A percentile compares a stretch with the other conserved stretches of the same genome.
phyloP scores from a whole-genome alignment of 352 stramenopile genomes.

The Pythium graminicola region DNA sequence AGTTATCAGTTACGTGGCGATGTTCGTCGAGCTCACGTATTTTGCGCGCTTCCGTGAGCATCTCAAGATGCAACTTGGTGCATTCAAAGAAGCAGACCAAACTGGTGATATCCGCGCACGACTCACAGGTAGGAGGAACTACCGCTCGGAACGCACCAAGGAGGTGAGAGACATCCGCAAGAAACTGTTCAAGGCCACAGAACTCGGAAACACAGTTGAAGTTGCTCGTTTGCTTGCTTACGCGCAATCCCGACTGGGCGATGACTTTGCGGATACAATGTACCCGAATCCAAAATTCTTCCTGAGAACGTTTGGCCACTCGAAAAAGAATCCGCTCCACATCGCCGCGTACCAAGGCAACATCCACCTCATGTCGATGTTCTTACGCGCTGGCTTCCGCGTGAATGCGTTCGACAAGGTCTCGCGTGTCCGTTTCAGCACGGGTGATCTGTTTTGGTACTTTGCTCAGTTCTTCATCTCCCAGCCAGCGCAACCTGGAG shows the following conservation, averaged over 20 bases:
- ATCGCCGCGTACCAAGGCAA: conserved; percentile 68
- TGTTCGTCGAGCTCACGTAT: conserved; percentile 66
- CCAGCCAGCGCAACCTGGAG: conserved; percentile 31
- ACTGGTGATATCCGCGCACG: conserved; percentile 68
- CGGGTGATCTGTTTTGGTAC: conserved; percentile 71
- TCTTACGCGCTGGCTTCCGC: conserved; percentile 46
- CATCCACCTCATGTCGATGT: conserved; percentile 44
- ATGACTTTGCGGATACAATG: conserved; percentile 54
- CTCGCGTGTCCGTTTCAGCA: conserved; percentile 64
- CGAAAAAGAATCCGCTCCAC: conserved; percentile 79
- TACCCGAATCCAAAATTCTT: conserved; percentile 47
- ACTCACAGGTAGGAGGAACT: conserved; percentile 27
- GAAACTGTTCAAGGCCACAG: conserved; percentile 57
- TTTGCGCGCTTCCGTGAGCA: conserved; percentile 83
- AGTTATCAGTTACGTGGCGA: conserved; percentile 41
- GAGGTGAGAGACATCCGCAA: conserved; percentile 61
- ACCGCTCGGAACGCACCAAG: conserved; percentile 37
- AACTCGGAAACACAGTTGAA: conserved; percentile 54
- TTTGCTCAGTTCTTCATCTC: conserved; percentile 62
- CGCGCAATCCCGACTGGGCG: conserved; percentile 39
- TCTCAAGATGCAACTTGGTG: conserved; percentile 79
- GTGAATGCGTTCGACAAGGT: conserved; percentile 72
- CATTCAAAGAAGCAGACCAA: conserved; percentile 77
- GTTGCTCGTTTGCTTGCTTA: conserved; percentile 46
- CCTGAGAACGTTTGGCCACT: conserved; percentile 53